Evolutionary conservation across 768 basidiomycete genomes (phyloP).

Genomic region (Ephemerocybe angulata): DNA sequence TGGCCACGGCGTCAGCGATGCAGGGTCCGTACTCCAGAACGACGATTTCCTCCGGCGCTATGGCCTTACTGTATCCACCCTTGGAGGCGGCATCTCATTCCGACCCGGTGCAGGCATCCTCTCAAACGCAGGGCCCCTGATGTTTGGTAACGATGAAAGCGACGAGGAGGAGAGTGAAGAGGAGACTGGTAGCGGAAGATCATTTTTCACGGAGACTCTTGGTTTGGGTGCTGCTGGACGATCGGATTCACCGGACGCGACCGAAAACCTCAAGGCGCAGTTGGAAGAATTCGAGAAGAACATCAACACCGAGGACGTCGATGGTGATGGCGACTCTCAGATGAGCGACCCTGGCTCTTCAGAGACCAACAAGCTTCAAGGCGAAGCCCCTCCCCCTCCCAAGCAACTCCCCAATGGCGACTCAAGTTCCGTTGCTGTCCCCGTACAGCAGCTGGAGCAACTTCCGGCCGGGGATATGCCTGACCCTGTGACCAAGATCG

Average conservation of each 20-base stretch:
- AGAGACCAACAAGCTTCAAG: constrained; percentile 28
- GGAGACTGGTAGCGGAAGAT: constrained; percentile 30
- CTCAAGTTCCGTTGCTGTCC: constrained; percentile 25
- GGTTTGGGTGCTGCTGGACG: constrained; percentile 36
- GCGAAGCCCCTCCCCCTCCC: constrained; percentile 46
- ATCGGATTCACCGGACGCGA: constrained; percentile 47
- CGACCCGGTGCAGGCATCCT: constrained; percentile 50
- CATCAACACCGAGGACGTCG: constrained; percentile 34
- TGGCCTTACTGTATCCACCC: constrained; percentile 23
- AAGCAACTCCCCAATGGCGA: constrained; percentile 47
- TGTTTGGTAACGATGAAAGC: constrained; percentile 65
- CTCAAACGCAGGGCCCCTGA: constrained; percentile 47
- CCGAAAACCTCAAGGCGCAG: constrained; percentile 54
- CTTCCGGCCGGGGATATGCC: constrained; percentile 53
- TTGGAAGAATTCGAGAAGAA: constrained; percentile 62
- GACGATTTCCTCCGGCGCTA: constrained; percentile 26
- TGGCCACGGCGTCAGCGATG: constrained; percentile 30
- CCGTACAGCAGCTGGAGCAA: constrained; percentile 47
- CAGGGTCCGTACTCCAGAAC: constrained; percentile 17
- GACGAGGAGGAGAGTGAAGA: constrained; percentile 61
- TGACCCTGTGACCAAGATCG: constrained; percentile 49
- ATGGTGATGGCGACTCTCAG: constrained; percentile 34
- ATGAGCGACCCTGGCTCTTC: constrained; percentile 24
- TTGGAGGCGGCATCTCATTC: constrained; percentile 62
- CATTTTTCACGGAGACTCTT: constrained; percentile 49